phyloP scores from a whole-genome alignment of 148 eudicot species.

The Polygonum maritimum region DNA sequence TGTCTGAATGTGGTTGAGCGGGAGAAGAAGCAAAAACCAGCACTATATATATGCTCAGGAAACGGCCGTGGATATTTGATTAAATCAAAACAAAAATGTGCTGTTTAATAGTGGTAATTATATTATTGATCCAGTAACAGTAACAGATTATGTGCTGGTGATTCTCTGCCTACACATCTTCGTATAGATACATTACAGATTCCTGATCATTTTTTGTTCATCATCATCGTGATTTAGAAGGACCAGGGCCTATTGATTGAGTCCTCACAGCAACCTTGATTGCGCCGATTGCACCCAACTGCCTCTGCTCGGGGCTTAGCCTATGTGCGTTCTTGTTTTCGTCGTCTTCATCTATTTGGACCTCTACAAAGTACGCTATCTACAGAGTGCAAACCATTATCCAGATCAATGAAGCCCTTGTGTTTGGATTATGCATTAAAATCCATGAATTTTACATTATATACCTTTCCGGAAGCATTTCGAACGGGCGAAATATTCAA shows the following conservation, averaged over 20 bases:
- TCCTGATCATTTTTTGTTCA: neutral
- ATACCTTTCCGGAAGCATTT: conserved; percentile 90
- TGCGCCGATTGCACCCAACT: conserved; percentile 66
- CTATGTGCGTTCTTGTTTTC: conserved; percentile 23
- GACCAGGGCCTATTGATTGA: conserved; percentile 43
- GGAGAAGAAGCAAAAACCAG: neutral
- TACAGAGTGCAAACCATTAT: conserved; percentile 14
- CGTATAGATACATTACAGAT: neutral
- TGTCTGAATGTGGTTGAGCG: neutral
- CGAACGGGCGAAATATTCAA: conserved; percentile 82
- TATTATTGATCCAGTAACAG: neutral
- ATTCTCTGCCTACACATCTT: no score
- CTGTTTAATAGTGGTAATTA: neutral
- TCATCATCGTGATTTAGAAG: conserved; percentile 26
- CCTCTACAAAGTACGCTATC: conserved; percentile 71
- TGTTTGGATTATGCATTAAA: no score
- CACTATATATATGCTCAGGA: neutral
- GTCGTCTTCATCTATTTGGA: conserved; percentile 46
- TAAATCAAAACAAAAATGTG: neutral
- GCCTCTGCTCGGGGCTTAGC: conserved; percentile 45
- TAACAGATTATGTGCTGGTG: neutral
- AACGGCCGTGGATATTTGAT: neutral
- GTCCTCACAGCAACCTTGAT: conserved; percentile 76
- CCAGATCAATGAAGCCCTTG: neutral
- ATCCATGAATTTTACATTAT: no score